These are phyloP conservation scores for Cyclotella atomus DNA, from an alignment of 108 stramenopile genomes.

Conservation along the genomic window DNA sequence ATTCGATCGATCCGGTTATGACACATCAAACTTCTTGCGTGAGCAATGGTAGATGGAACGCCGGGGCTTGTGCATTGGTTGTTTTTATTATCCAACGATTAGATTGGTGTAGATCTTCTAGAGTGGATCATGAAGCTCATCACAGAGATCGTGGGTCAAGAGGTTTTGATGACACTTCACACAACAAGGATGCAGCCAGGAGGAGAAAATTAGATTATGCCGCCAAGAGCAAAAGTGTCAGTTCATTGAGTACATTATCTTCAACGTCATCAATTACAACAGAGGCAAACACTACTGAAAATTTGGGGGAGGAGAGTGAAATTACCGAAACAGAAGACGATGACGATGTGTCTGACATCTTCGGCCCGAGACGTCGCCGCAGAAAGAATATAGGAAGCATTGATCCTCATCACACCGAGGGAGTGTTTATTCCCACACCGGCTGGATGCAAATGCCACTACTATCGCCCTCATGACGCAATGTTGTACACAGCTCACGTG, in stretches of 20 bases:
- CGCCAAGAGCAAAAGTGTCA: slow-evolving; percentile 66
- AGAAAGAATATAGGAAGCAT: slow-evolving; percentile 42
- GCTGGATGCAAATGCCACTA: slow-evolving; percentile 78
- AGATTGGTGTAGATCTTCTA: slow-evolving; percentile 63
- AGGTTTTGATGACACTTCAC: slow-evolving; percentile 67
- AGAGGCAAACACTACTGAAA: slow-evolving; percentile 59
- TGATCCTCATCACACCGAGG: slow-evolving; percentile 39
- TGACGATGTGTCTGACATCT: slow-evolving; percentile 62
- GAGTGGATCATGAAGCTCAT: slow-evolving; percentile 51
- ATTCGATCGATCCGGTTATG: slow-evolving; percentile 81
- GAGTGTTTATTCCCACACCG: slow-evolving; percentile 57
- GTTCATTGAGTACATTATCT: slow-evolving; percentile 73
- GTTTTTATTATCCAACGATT: slow-evolving; percentile 76
- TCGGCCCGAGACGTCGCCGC: slow-evolving; percentile 32
- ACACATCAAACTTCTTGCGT: slow-evolving; percentile 85
- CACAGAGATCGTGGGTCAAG: slow-evolving; percentile 49
- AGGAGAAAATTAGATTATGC: slow-evolving; percentile 77
- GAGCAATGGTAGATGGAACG: slow-evolving; percentile 86
- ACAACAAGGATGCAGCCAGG: slow-evolving; percentile 80
- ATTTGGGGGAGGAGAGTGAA: slow-evolving; percentile 71
- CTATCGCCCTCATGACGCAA: slow-evolving; percentile 77
- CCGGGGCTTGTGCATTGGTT: slow-evolving; percentile 83
- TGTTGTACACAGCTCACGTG: slow-evolving; percentile 85
- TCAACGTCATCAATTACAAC: slow-evolving; percentile 73
- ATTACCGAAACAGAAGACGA: slow-evolving; percentile 83